These are phyloP conservation scores for Ganoderma lingzhi DNA, from an alignment of 1,284 basidiomycete species.

Conservation along the genomic window DNA sequence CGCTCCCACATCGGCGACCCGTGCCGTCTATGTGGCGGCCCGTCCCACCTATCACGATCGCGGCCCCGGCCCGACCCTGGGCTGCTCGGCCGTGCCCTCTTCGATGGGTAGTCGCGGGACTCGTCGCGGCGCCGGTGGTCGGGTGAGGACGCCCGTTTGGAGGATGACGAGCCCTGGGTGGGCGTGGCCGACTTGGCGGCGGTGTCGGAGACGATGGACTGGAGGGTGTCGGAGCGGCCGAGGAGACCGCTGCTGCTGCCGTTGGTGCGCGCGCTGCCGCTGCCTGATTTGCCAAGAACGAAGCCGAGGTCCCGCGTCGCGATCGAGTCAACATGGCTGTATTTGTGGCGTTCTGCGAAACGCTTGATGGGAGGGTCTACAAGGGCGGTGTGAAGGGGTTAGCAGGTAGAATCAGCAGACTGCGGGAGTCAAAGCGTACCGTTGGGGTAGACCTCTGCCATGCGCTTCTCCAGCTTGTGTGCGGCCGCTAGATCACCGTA, in stretches of 20 bases:
- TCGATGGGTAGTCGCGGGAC: slow-evolving; percentile 53
- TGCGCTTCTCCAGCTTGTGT: slow-evolving; percentile 88
- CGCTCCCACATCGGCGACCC: slow-evolving; percentile 60
- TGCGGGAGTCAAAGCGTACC: slow-evolving; percentile 53
- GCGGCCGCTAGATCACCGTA: slow-evolving; percentile 93
- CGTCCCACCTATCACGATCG: slow-evolving; percentile 51
- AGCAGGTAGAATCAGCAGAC: neutral
- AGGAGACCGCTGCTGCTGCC: slow-evolving; percentile 42
- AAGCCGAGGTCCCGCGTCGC: slow-evolving; percentile 90
- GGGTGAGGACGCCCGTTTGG: slow-evolving; percentile 60
- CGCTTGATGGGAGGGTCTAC: slow-evolving; percentile 90
- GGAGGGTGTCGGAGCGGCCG: slow-evolving; percentile 57
- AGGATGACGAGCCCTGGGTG: slow-evolving; percentile 18
- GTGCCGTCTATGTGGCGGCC: slow-evolving; percentile 53
- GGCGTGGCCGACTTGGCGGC: slow-evolving; percentile 33
- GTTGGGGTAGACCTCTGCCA: slow-evolving; percentile 87
- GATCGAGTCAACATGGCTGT: slow-evolving; percentile 89
- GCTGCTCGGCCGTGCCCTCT: slow-evolving; percentile 61
- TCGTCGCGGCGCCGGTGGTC: slow-evolving; percentile 56
- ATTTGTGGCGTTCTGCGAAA: slow-evolving; percentile 91
- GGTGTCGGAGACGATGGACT: slow-evolving; percentile 47
- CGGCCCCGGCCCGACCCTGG: slow-evolving; percentile 61
- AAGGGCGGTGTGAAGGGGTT: neutral
- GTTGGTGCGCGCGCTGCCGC: slow-evolving; percentile 32
- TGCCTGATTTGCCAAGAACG: slow-evolving; percentile 45